These are phyloP conservation scores for Leishmania gerbilli DNA, from an alignment of 208 protist genomes.

Conservation along the genomic window DNA sequence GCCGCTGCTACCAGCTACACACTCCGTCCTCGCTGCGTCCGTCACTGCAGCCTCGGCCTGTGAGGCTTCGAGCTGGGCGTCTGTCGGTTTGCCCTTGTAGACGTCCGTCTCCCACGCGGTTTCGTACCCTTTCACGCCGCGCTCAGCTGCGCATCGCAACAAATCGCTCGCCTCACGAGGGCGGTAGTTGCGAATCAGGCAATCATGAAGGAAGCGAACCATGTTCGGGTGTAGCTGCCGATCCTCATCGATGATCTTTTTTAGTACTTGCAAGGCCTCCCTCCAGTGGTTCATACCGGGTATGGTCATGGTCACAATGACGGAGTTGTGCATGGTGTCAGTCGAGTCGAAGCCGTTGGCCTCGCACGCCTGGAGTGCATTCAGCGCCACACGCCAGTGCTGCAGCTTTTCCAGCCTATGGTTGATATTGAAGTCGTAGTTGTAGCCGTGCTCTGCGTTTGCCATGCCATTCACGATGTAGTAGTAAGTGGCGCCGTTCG, in stretches of 20 bases:
- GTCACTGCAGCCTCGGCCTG: background rate
- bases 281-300: slow-evolving; percentile 89
- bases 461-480: slow-evolving; percentile 93
- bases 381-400: slow-evolving; percentile 90
- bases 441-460: slow-evolving; percentile 91
- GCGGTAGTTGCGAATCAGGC: slow-evolving; percentile 80
- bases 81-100: slow-evolving; percentile 55
- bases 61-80: slow-evolving; percentile 44
- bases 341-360: slow-evolving; percentile 90
- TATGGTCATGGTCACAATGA: slow-evolving; percentile 86
- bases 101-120: slow-evolving; percentile 84
- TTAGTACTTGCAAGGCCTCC: slow-evolving; percentile 58
- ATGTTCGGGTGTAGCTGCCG: slow-evolving; percentile 84
- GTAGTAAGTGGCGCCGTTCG: slow-evolving; percentile 90
- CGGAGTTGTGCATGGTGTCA: slow-evolving; percentile 93
- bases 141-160: slow-evolving; percentile 71
- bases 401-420: slow-evolving; percentile 85
- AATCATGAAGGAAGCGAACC: slow-evolving; percentile 89
- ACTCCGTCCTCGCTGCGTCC: no score
- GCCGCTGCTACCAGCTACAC: background rate
- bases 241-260: slow-evolving; percentile 82
- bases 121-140: slow-evolving; percentile 81
- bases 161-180: slow-evolving; percentile 83
- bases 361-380: slow-evolving; percentile 85
- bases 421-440: slow-evolving; percentile 92